Evolutionary conservation across 2,329 filamentous ascomycete species (phyloP), one percentile per base, ranked within the genome.

Genomic region (Arthrinium phaeospermum): DNA sequence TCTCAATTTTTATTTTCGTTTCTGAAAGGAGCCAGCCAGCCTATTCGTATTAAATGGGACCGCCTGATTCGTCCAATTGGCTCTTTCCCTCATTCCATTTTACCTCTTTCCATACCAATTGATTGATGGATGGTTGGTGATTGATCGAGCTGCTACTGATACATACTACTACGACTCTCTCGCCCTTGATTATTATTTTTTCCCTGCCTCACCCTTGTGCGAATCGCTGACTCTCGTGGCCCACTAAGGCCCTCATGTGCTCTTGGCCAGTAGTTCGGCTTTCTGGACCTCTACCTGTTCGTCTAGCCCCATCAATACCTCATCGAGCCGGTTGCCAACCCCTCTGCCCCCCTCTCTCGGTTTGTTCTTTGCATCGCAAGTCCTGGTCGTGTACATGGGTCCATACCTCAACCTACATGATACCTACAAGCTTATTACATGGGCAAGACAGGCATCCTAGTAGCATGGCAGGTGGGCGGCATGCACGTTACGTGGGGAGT

Each of bases 391-490:
- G 80, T 79, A 79, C 77, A 78, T 79, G 77, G 77, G 73, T 77
- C 77, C 76, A 46, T 68, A 68, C 67, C 27, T 30, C 44, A 72
- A 76, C 76, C 72, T 76, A 79, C 78, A 77, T 79, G 76, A 76
- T 79, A 79, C 76, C 78, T 75, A 78, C 76, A 75, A 71, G 71
- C 74, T 74, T 74, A 67, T 64, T 64, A 64, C 57, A 64, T 64
- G 57, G 57, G 57, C 57, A 64, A 64, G 57, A 64, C 57, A 77
- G 74, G 79, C 78, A 78, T 79, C 76, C 76, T 78, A 76, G 80
- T 78, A 80, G 77, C 77, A 80, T 82, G 77, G 78, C 79, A 80
- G 78, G 79, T 80, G 78, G 80, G 75, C 78, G 68, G 77, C 80
- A 79, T 79, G 81, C 77, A 79, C 16, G 67, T 68, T 79, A 78